Evolutionary conservation across 495 filamentous ascomycete genomes (phyloP).

Genomic region (Penicillium subrubescens): DNA sequence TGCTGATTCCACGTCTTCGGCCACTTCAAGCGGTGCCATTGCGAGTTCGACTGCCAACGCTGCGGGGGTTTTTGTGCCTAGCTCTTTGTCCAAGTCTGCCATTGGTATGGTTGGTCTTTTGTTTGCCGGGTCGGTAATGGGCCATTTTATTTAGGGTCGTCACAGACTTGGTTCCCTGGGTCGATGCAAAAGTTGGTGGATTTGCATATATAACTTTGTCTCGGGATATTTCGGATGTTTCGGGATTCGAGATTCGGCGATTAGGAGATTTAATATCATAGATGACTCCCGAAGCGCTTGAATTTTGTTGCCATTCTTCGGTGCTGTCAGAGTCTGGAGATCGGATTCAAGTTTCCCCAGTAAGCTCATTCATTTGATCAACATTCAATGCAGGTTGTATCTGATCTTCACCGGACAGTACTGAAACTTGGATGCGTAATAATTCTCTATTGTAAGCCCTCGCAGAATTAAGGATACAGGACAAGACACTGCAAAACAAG

Average conservation of each 20-base stretch:
- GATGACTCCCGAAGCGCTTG: neutral
- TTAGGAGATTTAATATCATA: neutral
- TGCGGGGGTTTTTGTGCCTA: constrained; percentile 5
- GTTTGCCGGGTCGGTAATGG: constrained; percentile 11
- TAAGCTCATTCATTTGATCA: neutral
- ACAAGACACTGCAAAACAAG: constrained; percentile 26
- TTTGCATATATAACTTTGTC: neutral
- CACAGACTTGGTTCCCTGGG: neutral
- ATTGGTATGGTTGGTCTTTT: constrained; percentile 15
- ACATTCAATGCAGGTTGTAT: neutral
- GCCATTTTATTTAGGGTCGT: constrained; percentile 6
- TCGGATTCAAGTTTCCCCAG: neutral
- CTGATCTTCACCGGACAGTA: neutral
- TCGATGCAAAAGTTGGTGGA: neutral
- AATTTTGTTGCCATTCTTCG: neutral
- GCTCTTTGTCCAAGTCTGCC: constrained; percentile 18
- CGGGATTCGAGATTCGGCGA: neutral
- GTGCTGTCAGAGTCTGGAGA: neutral
- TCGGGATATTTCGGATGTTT: neutral
- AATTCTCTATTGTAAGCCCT: constrained; percentile 34
- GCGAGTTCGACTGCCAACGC: constrained; percentile 21
- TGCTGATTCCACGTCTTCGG: constrained; percentile 11
- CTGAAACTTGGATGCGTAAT: constrained; percentile 12
- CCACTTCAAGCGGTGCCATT: constrained; percentile 16
- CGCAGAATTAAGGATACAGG: constrained; percentile 39